Conservation (phyloP, 1,284 basidiomycete genomes). For the Veloporphyrellus conicus region DNA sequence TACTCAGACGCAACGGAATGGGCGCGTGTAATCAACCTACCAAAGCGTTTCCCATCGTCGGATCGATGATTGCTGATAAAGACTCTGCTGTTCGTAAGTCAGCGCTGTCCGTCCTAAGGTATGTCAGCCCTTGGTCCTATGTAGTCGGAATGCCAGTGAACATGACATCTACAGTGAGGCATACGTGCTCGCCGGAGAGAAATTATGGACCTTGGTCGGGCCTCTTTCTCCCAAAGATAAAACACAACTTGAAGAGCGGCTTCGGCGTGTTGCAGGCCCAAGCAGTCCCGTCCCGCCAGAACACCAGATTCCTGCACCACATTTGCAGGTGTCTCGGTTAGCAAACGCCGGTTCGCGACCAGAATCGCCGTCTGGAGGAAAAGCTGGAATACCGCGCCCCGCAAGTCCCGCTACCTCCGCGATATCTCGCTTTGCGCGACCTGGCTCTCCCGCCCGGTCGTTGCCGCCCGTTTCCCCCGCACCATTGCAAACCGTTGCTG, state of each 20-base stretch:
- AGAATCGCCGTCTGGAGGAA: conserved; percentile 51
- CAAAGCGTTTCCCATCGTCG: conserved; percentile 78
- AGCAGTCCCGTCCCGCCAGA: conserved; percentile 50
- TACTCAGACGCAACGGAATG: conserved; percentile 82
- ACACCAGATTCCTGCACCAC: conserved; percentile 31
- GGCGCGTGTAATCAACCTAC: conserved; percentile 71
- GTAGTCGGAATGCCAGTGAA: conserved; percentile 8
- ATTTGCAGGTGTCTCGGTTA: conserved; percentile 51
- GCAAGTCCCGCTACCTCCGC: conserved; percentile 55
- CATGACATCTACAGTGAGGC: conserved; percentile 54
- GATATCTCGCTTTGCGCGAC: conserved; percentile 54
- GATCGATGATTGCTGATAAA: conserved; percentile 82
- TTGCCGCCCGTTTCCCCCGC: conserved; percentile 53
- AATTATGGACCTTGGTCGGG: conserved; percentile 79
- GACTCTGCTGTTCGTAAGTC: conserved; percentile 84
- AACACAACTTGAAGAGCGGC: conserved; percentile 85
- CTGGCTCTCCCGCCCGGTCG: conserved; percentile 55
- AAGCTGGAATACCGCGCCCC: conserved; percentile 49
- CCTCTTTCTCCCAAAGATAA: conserved; percentile 79
- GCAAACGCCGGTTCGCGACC: conserved; percentile 47
- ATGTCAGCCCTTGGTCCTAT: conserved; percentile 15
- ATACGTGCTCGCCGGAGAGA: conserved; percentile 81
- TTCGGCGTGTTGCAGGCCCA: conserved; percentile 75
- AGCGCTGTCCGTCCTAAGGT: conserved; percentile 74
- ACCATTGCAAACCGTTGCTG: conserved; percentile 29